Conservation (phyloP, 306 rosid genomes). For the Fragaria nilgerrensis region DNA sequence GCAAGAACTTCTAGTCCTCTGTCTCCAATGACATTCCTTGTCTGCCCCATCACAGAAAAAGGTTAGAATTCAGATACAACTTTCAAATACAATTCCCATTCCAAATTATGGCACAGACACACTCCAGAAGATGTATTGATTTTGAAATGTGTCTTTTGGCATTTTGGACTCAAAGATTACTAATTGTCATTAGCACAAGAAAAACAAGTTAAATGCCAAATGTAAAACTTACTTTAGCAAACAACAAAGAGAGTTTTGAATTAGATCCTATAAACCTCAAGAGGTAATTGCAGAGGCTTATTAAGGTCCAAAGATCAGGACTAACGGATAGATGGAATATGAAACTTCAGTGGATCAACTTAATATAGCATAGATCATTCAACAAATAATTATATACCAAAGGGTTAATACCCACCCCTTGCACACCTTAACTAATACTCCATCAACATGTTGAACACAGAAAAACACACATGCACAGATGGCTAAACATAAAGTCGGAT, state of each 20-base stretch:
- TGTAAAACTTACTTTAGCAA: not conserved
- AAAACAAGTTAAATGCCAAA: not conserved
- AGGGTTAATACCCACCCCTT: not conserved
- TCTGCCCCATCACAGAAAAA: conserved; percentile 48
- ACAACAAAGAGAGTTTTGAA: not conserved
- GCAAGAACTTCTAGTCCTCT: conserved; percentile 92
- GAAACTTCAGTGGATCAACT: not conserved
- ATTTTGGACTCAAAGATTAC: not conserved
- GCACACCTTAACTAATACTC: not conserved
- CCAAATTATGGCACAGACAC: conserved; percentile 1
- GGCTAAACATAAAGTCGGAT: not conserved
- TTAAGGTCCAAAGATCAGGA: not conserved
- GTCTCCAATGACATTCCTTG: conserved; percentile 95
- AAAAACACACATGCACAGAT: not conserved
- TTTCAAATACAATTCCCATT: conserved; percentile 15
- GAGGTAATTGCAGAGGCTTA: not conserved
- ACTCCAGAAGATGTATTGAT: conserved; percentile 2
- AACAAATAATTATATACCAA: not conserved
- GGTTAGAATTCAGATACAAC: conserved; percentile 9
- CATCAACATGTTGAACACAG: not conserved
- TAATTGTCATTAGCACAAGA: not conserved
- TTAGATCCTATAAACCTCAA: not conserved
- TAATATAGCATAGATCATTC: not conserved
- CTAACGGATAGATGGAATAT: not conserved
- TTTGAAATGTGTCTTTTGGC: not conserved